Evolutionary conservation across 768 basidiomycete genomes (phyloP).

Genomic region (Mycena leptocephala): DNA sequence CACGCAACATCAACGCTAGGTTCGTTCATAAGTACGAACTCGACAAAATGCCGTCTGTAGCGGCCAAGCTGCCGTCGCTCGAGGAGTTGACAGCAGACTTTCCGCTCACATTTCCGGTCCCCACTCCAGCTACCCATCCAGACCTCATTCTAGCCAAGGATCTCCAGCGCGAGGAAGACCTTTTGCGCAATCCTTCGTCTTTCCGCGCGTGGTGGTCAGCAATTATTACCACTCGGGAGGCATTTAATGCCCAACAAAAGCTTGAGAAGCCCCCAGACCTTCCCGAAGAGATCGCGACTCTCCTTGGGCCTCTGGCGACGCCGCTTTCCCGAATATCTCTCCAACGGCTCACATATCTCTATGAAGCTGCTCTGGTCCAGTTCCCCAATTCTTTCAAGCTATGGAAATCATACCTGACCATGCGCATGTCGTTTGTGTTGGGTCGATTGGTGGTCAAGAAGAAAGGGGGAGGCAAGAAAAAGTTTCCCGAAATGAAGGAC

Average conservation of each 20-base stretch:
- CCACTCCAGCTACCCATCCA: slow-evolving; percentile 85
- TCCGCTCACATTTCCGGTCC: slow-evolving; percentile 89
- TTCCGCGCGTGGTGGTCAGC: slow-evolving; percentile 96
- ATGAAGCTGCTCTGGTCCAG: slow-evolving; percentile 90
- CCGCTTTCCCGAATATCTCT: slow-evolving; percentile 81
- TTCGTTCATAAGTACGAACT: background rate
- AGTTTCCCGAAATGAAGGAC: slow-evolving; percentile 92
- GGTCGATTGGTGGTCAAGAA: slow-evolving; percentile 83
- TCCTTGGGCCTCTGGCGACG: slow-evolving; percentile 88
- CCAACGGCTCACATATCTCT: slow-evolving; percentile 92
- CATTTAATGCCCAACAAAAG: slow-evolving; percentile 71
- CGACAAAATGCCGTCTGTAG: slow-evolving; percentile 71
- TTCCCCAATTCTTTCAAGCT: slow-evolving; percentile 95
- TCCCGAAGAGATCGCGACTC: slow-evolving; percentile 64
- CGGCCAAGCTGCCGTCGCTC: slow-evolving; percentile 66
- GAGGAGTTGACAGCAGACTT: slow-evolving; percentile 72
- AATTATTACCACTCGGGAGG: slow-evolving; percentile 83
- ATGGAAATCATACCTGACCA: slow-evolving; percentile 93
- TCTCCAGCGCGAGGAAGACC: slow-evolving; percentile 93
- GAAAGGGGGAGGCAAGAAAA: slow-evolving; percentile 90
- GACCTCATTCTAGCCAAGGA: slow-evolving; percentile 83
- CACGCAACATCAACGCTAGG: background rate
- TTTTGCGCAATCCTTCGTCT: slow-evolving; percentile 91
- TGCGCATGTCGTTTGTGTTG: slow-evolving; percentile 89
- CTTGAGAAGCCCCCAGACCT: slow-evolving; percentile 65